Evolutionary conservation across 179 eudicot species (phyloP), one percentile per base, ranked within the genome.

Genomic region (Nepenthes alata): DNA sequence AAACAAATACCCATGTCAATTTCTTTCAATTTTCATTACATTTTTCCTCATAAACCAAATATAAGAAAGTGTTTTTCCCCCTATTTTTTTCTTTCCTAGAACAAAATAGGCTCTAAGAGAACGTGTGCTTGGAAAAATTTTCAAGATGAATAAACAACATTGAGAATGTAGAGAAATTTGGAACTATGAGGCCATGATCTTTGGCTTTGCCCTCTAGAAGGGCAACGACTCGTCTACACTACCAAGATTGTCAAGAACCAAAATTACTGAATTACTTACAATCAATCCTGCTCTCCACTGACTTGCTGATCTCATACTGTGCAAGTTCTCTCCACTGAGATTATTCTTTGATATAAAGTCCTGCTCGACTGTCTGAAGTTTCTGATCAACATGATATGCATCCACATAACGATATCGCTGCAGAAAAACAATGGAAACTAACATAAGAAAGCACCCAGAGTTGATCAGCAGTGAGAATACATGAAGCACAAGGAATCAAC

Each of bases 221-320:
- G 45, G 45, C 6, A 6, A 14, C 0, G 8, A 58, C 15, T 57
- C 0, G 11, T 11, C 48, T 38, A 1, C 5, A 11, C 47, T 9
- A 15, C 1, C 16, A 38, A 11, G 6, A 37, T 59, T 9, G 34
- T 47, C 11, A 64, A 57, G 3, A 53, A 37, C 10, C 11, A 53
- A 36, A 48, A 58, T 15, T 41, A 41, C 45, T 41, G 6, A 41
- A 1, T 41, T 64, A 86, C 98, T 93, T 85, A 93, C 98, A 72
- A 93, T 82, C 72, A 93, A 82, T 61, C 85, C 89, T 25, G 84
- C 65, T 80, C 97, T 89, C 98, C 98, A 87, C 16, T 74, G 80
- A 76, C 76, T 76, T 45, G 79, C 64, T 16, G 86, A 74, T 48
- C 59, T 72, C 78, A 89, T 81, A 66, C 73, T 85, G 37, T 15